Percentiles rank a stretch among this genome's conserved stretches.
Conservation (phyloP, 2,329 filamentous ascomycete genomes). For the Amauroascus niger region DNA sequence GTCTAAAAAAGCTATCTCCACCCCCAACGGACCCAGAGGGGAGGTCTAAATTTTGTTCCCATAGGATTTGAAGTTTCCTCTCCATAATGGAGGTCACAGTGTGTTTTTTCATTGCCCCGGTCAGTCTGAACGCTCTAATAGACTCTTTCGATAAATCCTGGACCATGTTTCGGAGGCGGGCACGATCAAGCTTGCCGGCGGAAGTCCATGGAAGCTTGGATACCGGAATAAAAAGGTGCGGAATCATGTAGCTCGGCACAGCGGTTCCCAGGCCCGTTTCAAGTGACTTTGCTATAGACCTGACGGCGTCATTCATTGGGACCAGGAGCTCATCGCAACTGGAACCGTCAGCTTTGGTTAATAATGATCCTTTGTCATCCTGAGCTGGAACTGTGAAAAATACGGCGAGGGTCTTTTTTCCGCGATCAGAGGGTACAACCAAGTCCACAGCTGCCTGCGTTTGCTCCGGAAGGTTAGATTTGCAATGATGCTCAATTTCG, state of each 20-base stretch:
- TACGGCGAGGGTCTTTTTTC: slow-evolving; percentile 15
- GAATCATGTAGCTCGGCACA: slow-evolving; percentile 33
- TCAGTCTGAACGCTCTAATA: slow-evolving; percentile 13
- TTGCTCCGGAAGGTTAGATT: slow-evolving; percentile 12
- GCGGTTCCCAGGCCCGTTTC: slow-evolving; percentile 9
- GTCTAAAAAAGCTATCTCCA: slow-evolving; percentile 19
- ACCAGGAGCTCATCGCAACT: slow-evolving; percentile 13
- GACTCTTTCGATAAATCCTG: slow-evolving; percentile 16
- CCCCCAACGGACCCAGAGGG: slow-evolving; percentile 10
- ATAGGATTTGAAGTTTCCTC: slow-evolving; percentile 13
- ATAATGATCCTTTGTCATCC: neutral
- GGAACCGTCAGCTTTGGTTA: slow-evolving; percentile 13
- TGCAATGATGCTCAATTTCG: slow-evolving; percentile 23
- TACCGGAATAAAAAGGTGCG: slow-evolving; percentile 30
- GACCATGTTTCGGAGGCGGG: slow-evolving; percentile 23
- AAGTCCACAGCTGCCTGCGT: slow-evolving; percentile 15
- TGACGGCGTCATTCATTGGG: slow-evolving; percentile 14
- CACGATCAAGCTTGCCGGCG: slow-evolving; percentile 31
- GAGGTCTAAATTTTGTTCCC: slow-evolving; percentile 14
- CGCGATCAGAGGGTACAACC: slow-evolving; percentile 13
- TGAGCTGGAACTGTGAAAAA: slow-evolving; percentile 10
- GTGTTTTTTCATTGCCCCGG: slow-evolving; percentile 6
- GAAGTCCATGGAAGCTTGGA: slow-evolving; percentile 31
- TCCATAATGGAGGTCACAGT: slow-evolving; percentile 8
- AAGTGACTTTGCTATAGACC: slow-evolving; percentile 13